phyloP scores from a whole-genome alignment of 495 filamentous ascomycete species.

The Saxispiralis lemnorum region DNA sequence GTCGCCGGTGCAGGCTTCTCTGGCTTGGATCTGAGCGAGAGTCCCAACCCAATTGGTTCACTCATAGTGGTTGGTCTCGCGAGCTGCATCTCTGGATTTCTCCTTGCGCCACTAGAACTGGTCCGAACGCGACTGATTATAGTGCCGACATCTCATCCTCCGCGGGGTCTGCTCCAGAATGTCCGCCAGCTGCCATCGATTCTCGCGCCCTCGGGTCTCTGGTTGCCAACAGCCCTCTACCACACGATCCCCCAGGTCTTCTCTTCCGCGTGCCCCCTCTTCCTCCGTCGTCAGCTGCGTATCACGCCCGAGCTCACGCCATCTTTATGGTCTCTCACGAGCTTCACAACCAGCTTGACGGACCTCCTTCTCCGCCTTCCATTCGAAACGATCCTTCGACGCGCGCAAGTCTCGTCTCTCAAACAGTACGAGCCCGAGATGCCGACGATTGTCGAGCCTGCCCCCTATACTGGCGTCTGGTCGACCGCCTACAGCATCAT shows the following conservation, averaged over 20 bases:
- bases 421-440: slow-evolving; percentile 25
- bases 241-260: slow-evolving; percentile 66
- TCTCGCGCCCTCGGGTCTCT: slow-evolving; percentile 48
- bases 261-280: slow-evolving; percentile 58
- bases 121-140: slow-evolving; percentile 53
- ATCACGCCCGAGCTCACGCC: slow-evolving; percentile 74
- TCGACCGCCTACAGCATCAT: slow-evolving; percentile 79
- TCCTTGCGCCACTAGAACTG: slow-evolving; percentile 74
- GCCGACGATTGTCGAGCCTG: slow-evolving; percentile 56
- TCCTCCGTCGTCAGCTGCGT: slow-evolving; percentile 52
- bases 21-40: slow-evolving; percentile 44
- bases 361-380: slow-evolving; percentile 75
- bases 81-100: slow-evolving; percentile 56
- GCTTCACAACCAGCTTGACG: slow-evolving; percentile 56
- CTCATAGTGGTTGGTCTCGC: slow-evolving; percentile 69
- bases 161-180: slow-evolving; percentile 1
- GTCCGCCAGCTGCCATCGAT: slow-evolving; percentile 45
- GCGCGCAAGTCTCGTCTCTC: slow-evolving; percentile 59
- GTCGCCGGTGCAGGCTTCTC: slow-evolving; percentile 17
- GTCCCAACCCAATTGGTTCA: slow-evolving; percentile 52
- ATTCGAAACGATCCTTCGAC: slow-evolving; percentile 74
- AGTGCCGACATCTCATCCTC: slow-evolving; percentile 12
- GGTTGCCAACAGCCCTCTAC: slow-evolving; percentile 73
- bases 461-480: slow-evolving; percentile 61
- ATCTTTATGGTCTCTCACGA: slow-evolving; percentile 54